Percentiles rank a stretch among this genome's conserved stretches.
Conservation (phyloP, 2,329 filamentous ascomycete genomes). For the Ramularia endophylla region DNA sequence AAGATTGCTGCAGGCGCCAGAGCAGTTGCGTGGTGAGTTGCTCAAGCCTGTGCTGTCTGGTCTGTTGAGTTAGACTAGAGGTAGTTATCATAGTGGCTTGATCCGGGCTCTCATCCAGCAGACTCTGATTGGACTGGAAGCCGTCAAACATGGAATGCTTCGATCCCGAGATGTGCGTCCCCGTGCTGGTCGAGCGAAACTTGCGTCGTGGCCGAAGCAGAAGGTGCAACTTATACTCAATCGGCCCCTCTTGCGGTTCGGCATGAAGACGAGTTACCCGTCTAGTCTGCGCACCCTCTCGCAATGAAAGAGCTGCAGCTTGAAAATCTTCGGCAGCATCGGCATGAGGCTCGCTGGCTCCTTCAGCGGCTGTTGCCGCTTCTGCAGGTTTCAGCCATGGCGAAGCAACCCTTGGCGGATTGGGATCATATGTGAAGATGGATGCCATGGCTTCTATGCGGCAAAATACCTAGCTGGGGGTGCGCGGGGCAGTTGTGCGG, state of each 20-base stretch:
- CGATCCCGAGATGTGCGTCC: constrained; percentile 46
- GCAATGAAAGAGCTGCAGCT: constrained; percentile 8
- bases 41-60: constrained; percentile 76
- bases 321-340: constrained; percentile 3
- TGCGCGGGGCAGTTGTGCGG: too few species aligned
- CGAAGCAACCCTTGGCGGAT: constrained; percentile 80
- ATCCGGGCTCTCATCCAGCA: constrained; percentile 5
- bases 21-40: constrained; percentile 91
- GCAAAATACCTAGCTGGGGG: too few species aligned
- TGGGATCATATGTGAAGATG: constrained; percentile 90
- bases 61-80: constrained; percentile 53
- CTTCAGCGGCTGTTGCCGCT: background rate
- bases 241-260: constrained; percentile 89
- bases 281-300: constrained; percentile 8
- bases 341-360: background rate
- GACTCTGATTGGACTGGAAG: constrained; percentile 11
- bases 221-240: constrained; percentile 93
- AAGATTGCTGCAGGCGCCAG: constrained; percentile 93
- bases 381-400: constrained; percentile 63
- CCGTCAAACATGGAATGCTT: constrained; percentile 38
- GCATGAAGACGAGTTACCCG: constrained; percentile 69
- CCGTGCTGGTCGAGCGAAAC: constrained; percentile 66
- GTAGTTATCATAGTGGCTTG: constrained; percentile 5
- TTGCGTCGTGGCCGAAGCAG: constrained; percentile 70
- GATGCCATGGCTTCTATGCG: constrained; percentile 74